These are phyloP conservation scores for Rhytidiadelphus loreus DNA, from an alignment of 225 moss, liverwort and hornwort genomes.

Conservation along the genomic window DNA sequence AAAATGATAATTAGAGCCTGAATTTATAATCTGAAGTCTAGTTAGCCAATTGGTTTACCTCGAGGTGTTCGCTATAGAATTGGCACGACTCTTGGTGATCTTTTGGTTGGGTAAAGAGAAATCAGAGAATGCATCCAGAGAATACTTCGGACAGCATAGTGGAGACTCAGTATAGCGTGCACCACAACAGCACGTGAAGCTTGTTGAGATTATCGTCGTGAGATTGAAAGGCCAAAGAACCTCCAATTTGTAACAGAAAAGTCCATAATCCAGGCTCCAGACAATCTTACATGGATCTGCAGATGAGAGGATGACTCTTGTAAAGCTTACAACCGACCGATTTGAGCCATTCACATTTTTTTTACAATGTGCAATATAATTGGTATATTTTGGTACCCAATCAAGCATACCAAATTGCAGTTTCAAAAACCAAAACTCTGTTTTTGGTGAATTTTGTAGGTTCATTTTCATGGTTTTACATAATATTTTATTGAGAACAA, in stretches of 20 bases:
- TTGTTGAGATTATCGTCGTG: background rate
- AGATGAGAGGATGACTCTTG: background rate
- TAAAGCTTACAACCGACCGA: too few species aligned
- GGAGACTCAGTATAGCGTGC: background rate
- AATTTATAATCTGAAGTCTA: background rate
- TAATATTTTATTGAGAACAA: too few species aligned
- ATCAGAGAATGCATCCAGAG: background rate
- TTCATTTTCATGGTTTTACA: too few species aligned
- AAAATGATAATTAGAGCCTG: background rate
- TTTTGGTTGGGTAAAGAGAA: background rate
- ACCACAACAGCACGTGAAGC: background rate
- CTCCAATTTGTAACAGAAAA: background rate
- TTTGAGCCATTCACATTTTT: too few species aligned
- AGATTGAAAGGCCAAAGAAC: background rate
- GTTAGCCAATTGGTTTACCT: background rate
- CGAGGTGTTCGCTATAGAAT: background rate
- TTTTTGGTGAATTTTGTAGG: too few species aligned
- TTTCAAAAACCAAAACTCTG: too few species aligned
- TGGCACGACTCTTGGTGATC: background rate
- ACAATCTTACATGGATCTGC: background rate
- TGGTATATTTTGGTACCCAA: too few species aligned
- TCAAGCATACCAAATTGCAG: too few species aligned
- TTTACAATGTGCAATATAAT: too few species aligned
- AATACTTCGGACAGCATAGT: background rate
- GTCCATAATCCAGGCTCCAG: background rate